Base-by-base conservation (phyloP, 1,139 yeast species). In the Pichia sp. region DNA sequence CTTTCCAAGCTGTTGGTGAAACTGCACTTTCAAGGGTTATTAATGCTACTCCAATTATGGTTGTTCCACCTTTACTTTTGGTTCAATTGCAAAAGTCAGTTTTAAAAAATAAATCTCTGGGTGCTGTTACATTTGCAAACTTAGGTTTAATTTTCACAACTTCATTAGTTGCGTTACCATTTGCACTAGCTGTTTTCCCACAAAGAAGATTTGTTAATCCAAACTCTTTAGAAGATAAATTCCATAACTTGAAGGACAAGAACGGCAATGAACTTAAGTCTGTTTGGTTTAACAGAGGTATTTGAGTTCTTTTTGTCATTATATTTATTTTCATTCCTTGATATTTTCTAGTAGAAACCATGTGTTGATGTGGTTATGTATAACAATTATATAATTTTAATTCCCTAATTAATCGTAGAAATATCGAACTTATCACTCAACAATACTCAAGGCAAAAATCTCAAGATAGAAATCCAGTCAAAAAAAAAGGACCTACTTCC, bases 31-130 rank as follows among this genome's bases (percentile, higher is more conserved):
- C 95, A 45, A 76, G 98, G 63, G 96, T 92, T 45, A 85, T 92
- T 59, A 92, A 89, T 63, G 97, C 97, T 23, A 87, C 98, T 0
- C 98, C 98, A 22, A 77, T 92, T 58, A 92, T 92, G 98, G 98
- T 86, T 23, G 68, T 92, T 24, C 98, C 98, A 1, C 97, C 98
- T 2, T 73, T 92, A 59, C 64, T 87, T 27, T 73, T 92, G 50
- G 88, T 88, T 45, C 77, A 74, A 62, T 72, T 92, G 55, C 97
- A 92, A 68, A 76, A 75, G 55, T 72, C 82, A 0, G 59, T 81
- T 27, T 73, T 90, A 56, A 80, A 76, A 59, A 86, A 88, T 38
- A 82, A 80, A 63, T 75, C 87, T 16, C 68, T 77, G 53, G 72
- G 81, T 25, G 70, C 79, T 7, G 89, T 85, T 59, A 82, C 85